Percentiles rank a stretch among this genome's conserved stretches.
phyloP scores from a whole-genome alignment of 2,329 filamentous ascomycete species.

The Westerdykella ornata region DNA sequence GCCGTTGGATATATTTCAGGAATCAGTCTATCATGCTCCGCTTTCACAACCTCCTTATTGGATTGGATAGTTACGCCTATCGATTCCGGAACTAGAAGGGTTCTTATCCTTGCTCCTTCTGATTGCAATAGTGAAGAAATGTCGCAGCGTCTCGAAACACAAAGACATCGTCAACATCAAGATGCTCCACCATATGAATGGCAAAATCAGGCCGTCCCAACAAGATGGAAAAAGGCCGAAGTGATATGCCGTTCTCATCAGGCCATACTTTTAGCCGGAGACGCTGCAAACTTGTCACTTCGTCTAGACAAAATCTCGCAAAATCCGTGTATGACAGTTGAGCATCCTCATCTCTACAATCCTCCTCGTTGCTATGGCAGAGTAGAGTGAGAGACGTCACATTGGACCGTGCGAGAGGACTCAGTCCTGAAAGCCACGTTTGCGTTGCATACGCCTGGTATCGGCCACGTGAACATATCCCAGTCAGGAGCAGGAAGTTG shows the following conservation, averaged over 20 bases:
- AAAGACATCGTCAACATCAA: neutral
- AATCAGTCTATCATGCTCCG: no score
- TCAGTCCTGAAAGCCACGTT: conserved; percentile 17
- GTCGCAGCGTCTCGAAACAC: neutral
- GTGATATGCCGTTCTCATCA: neutral
- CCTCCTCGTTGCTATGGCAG: conserved; percentile 26
- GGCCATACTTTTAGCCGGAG: neutral
- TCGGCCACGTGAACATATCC: conserved; percentile 28
- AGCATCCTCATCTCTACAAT: conserved; percentile 12
- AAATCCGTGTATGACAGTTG: conserved; percentile 11
- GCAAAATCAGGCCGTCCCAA: neutral
- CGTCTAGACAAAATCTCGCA: neutral
- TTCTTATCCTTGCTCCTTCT: no score
- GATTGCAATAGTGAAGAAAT: neutral
- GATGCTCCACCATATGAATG: neutral
- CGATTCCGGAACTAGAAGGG: no score
- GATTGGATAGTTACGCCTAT: no score
- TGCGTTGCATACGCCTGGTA: conserved; percentile 30
- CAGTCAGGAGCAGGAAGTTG: conserved; percentile 24
- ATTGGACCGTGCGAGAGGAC: conserved; percentile 10
- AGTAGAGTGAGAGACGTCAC: conserved; percentile 20
- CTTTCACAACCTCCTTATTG: no score
- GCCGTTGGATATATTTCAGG: no score
- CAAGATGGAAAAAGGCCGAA: neutral
- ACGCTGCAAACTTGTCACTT: neutral